Conservation (phyloP, 495 filamentous ascomycete species). For the Podospora tetraspora region DNA sequence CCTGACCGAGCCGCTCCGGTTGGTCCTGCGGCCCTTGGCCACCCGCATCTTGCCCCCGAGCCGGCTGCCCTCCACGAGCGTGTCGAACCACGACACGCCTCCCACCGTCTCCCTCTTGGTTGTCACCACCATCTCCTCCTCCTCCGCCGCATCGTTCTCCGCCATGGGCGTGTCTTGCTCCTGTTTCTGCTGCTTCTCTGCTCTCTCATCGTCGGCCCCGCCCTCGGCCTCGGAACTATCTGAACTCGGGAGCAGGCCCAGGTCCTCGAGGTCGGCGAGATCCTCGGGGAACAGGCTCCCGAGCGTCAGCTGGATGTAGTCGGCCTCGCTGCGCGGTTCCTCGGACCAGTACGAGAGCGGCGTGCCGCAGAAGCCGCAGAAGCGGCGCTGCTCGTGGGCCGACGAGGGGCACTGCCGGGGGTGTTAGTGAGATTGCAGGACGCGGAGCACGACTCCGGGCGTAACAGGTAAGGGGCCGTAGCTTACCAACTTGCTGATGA, state of each 20-base stretch:
- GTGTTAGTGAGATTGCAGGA: neutral
- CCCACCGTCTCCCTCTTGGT: conserved; percentile 37
- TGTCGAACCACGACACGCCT: conserved; percentile 74
- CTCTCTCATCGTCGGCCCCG: conserved; percentile 3
- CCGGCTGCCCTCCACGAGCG: conserved; percentile 66
- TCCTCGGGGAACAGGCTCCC: conserved; percentile 63
- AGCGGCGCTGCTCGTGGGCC: conserved; percentile 60
- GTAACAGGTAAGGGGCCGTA: neutral
- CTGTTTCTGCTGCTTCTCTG: neutral
- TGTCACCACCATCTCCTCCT: conserved; percentile 14
- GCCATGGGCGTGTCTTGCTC: conserved; percentile 12
- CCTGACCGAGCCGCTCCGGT: conserved; percentile 51
- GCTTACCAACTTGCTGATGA: conserved; percentile 56
- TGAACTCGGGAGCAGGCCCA: conserved; percentile 54
- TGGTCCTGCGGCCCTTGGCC: conserved; percentile 50
- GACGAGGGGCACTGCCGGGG: conserved; percentile 48
- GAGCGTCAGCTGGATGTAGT: conserved; percentile 70
- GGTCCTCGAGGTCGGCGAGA: conserved; percentile 60
- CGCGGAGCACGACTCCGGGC: neutral
- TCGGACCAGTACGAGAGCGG: conserved; percentile 77
- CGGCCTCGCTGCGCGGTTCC: conserved; percentile 57
- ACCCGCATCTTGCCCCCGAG: conserved; percentile 58
- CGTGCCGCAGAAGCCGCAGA: conserved; percentile 89
- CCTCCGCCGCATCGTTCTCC: conserved; percentile 11
- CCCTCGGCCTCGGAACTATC: conserved; percentile 39